phyloP scores from a whole-genome alignment of 192 early-diverging fungal genomes.

The Phlyctochytrium planicorne region DNA sequence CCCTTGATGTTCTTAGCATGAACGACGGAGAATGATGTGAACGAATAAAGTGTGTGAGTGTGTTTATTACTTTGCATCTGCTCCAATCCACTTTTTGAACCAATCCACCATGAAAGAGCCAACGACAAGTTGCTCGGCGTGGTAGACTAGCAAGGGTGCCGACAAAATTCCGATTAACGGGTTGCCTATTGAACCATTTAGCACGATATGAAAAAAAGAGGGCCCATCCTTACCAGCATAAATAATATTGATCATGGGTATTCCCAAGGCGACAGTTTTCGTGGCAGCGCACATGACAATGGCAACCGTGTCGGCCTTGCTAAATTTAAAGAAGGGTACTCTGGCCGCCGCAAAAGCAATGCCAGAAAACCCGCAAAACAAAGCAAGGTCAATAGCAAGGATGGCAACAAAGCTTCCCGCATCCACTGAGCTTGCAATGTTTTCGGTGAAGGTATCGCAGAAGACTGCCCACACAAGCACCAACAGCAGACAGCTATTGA shows the following conservation, averaged over 20 bases:
- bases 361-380: conserved; percentile 54
- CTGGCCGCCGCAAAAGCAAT: conserved; percentile 48
- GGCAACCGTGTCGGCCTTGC: conserved; percentile 59
- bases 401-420: conserved; percentile 53
- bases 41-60: too few relatives aligned
- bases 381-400: conserved; percentile 47
- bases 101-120: conserved; percentile 58
- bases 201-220: neutral
- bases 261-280: conserved; percentile 73
- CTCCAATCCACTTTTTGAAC: conserved; percentile 63
- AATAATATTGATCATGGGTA: conserved; percentile 73
- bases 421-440: conserved; percentile 49
- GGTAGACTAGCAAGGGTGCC: conserved; percentile 69
- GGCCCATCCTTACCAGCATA: conserved; percentile 35
- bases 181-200: conserved; percentile 6
- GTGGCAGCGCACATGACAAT: conserved; percentile 72
- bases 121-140: conserved; percentile 68
- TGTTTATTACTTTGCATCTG: too few relatives aligned
- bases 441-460: conserved; percentile 62
- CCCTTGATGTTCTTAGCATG: too few relatives aligned
- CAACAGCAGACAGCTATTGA: conserved; percentile 60
- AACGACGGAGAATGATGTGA: too few relatives aligned
- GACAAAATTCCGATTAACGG: conserved; percentile 60
- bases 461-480: conserved; percentile 73
- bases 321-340: conserved; percentile 37